These are phyloP conservation scores for Puccinia triticina DNA, from an alignment of 1,284 basidiomycete genomes.

Conservation along the genomic window DNA sequence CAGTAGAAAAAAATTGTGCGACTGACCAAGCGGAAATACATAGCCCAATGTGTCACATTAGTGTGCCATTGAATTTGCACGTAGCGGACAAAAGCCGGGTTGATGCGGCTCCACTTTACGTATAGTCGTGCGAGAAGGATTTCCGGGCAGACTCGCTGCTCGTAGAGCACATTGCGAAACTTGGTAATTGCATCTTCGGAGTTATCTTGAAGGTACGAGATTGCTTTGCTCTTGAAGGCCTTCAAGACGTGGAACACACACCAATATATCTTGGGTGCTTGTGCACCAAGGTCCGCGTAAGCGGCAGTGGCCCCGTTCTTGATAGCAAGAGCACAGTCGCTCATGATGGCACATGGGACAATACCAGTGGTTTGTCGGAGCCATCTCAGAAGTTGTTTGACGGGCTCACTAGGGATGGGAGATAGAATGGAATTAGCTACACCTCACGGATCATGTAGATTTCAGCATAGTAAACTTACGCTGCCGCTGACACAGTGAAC, in stretches of 20 bases:
- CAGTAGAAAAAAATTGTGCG: too few species aligned
- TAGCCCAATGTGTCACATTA: too few species aligned
- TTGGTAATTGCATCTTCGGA: neutral
- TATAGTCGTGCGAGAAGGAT: too few species aligned
- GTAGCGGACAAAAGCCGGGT: too few species aligned
- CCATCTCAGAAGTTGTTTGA: neutral
- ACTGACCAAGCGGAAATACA: too few species aligned
- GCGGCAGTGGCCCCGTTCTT: neutral
- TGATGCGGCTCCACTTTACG: too few species aligned
- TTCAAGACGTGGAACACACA: neutral
- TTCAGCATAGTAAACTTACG: neutral
- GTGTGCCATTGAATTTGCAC: too few species aligned
- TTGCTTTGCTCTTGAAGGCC: neutral
- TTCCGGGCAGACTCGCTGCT: too few species aligned
- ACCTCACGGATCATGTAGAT: too few species aligned
- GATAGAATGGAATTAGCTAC: neutral
- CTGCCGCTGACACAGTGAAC: neutral
- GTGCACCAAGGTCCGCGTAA: neutral
- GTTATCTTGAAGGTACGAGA: neutral
- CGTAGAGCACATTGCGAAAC: too few species aligned
- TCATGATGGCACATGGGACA: neutral
- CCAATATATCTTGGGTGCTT: neutral
- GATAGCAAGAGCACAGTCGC: neutral
- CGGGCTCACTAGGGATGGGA: neutral
- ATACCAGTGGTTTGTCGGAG: neutral